Evolutionary conservation across 2,329 filamentous ascomycete genomes (phyloP).

Genomic region (Lasiodiplodia citricola): DNA sequence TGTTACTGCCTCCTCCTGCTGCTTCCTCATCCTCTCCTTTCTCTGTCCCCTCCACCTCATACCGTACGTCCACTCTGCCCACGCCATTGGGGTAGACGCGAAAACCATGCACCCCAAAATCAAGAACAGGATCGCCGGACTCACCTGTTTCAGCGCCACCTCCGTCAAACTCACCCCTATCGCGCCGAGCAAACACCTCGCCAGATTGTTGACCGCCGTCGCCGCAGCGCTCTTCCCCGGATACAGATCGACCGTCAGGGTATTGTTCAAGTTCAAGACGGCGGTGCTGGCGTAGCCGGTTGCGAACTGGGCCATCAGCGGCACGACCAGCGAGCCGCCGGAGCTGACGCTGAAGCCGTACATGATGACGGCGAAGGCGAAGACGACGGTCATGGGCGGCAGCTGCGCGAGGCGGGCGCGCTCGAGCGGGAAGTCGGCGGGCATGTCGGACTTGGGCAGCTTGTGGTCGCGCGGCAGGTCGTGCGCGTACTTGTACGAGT

Average conservation of each 20-base stretch:
- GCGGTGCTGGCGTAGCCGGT: constrained; percentile 59
- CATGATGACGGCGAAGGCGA: constrained; percentile 54
- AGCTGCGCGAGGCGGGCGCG: constrained; percentile 58
- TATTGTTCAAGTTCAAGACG: constrained; percentile 56
- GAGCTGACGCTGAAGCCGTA: constrained; percentile 58
- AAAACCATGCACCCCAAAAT: neutral
- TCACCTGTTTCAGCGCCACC: neutral
- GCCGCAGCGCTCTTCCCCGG: constrained; percentile 57
- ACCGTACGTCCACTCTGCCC: constrained; percentile 12
- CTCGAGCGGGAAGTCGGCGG: constrained; percentile 54
- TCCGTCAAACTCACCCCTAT: constrained; percentile 58
- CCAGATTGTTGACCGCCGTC: constrained; percentile 60
- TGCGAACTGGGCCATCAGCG: constrained; percentile 58
- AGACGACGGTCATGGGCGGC: constrained; percentile 51
- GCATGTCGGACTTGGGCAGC: neutral
- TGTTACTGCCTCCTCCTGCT: neutral
- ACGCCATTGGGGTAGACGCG: neutral
- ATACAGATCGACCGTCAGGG: constrained; percentile 61
- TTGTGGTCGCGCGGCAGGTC: constrained; percentile 23
- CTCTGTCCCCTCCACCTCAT: constrained; percentile 12
- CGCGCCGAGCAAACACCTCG: constrained; percentile 58
- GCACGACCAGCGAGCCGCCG: constrained; percentile 51
- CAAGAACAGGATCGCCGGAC: neutral
- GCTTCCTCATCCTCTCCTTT: constrained; percentile 5
- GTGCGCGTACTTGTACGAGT: constrained; percentile 14